A percentile compares a stretch with the other conserved stretches of the same genome.
phyloP scores from a whole-genome alignment of 345 rosid genomes.

The Diplotaxis tenuifolia region DNA sequence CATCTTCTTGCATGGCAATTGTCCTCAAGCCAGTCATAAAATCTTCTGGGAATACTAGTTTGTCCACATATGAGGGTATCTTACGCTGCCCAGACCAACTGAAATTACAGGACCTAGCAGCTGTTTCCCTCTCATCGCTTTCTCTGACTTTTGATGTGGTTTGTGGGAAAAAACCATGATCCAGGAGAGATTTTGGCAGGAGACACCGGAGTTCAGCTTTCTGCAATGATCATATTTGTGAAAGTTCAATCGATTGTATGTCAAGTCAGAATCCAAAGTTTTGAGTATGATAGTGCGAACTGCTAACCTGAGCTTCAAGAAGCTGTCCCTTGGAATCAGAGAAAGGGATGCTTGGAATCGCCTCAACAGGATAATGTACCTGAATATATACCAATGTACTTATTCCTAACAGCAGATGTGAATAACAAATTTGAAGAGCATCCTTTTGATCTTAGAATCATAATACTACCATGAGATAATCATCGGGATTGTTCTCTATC shows the following conservation, averaged over 20 bases:
- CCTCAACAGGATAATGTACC: conserved; percentile 94
- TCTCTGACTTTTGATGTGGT: conserved; percentile 39
- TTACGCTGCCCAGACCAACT: conserved; percentile 95
- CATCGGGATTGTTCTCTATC: conserved; percentile 81
- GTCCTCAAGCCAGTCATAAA: conserved; percentile 81
- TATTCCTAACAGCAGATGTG: conserved; percentile 19
- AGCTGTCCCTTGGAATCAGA: conserved; percentile 82
- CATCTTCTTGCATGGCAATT: conserved; percentile 72
- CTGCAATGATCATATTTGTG: conserved; percentile 37
- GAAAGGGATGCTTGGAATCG: conserved; percentile 54
- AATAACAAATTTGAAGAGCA: conserved; percentile 15
- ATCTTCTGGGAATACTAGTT: conserved; percentile 82
- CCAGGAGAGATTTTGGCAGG: conserved; percentile 62
- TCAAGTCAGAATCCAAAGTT: not conserved
- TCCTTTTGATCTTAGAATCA: conserved; percentile 2
- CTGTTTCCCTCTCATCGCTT: conserved; percentile 25
- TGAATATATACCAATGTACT: conserved; percentile 35
- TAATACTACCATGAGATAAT: conserved; percentile 74
- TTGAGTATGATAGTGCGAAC: not conserved
- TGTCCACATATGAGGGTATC: conserved; percentile 64
- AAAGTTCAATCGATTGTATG: not conserved
- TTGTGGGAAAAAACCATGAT: conserved; percentile 59
- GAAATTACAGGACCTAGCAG: conserved; percentile 44
- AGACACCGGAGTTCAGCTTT: conserved; percentile 82
- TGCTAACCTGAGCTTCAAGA: conserved; percentile 78